These are phyloP conservation scores for Coleophoma crateriformis DNA, from an alignment of 2,329 filamentous ascomycete genomes.

Conservation along the genomic window DNA sequence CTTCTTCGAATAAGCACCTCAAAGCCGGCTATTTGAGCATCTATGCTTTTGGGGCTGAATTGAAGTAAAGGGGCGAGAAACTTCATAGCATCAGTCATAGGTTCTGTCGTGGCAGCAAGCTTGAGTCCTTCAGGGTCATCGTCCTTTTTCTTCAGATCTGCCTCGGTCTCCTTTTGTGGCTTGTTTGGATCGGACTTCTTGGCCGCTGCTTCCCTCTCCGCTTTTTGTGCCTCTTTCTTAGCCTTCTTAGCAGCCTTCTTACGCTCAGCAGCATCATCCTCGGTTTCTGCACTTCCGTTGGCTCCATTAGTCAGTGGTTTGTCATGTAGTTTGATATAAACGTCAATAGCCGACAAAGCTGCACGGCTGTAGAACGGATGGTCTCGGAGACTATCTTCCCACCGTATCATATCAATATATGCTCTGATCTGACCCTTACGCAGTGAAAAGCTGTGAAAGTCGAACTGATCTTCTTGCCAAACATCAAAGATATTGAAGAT, in stretches of 20 bases:
- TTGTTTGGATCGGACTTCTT: conserved; percentile 84
- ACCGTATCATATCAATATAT: conserved; percentile 93
- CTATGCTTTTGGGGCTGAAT: conserved; percentile 72
- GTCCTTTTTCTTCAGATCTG: conserved; percentile 79
- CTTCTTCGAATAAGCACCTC: conserved; percentile 82
- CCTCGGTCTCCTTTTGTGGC: conserved; percentile 49
- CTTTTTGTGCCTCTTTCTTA: conserved; percentile 69
- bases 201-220: conserved; percentile 74
- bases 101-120: conserved; percentile 74
- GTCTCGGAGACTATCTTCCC: conserved; percentile 87
- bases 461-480: conserved; percentile 98
- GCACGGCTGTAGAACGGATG: conserved; percentile 90
- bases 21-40: conserved; percentile 80
- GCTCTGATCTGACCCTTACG: conserved; percentile 92
- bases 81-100: conserved; percentile 81
- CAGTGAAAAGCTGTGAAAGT: conserved; percentile 97
- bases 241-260: conserved; percentile 91
- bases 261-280: conserved; percentile 59
- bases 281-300: conserved; percentile 45
- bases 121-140: conserved; percentile 79
- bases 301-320: conserved; percentile 62
- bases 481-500: conserved; percentile 91
- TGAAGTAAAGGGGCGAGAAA: conserved; percentile 79
- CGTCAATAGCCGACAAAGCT: conserved; percentile 72
- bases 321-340: conserved; percentile 77